Conservation (phyloP, 768 basidiomycete genomes). For the Naematelia encephala region DNA sequence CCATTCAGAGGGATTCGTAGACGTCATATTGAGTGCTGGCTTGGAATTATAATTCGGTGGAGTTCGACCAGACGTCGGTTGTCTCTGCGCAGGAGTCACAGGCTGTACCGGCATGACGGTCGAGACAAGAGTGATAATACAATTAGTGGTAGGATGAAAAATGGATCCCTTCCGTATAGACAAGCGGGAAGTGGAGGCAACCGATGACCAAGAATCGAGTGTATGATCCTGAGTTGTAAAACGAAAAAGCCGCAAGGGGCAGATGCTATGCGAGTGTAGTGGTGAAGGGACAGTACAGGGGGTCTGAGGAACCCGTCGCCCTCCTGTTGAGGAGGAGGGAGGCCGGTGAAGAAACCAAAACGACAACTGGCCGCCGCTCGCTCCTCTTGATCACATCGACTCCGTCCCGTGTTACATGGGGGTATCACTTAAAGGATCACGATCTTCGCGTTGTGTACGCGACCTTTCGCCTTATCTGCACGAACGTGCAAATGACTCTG, state of each 20-base stretch:
- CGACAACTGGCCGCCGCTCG: neutral
- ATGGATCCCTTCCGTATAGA: neutral
- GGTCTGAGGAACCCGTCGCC: neutral
- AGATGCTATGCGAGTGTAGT: no score
- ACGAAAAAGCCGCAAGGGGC: neutral
- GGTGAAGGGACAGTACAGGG: no score
- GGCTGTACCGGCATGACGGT: neutral
- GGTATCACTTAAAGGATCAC: neutral
- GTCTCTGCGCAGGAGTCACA: neutral
- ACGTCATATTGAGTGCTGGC: conserved; percentile 1
- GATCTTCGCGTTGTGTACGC: neutral
- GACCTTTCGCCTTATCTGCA: neutral
- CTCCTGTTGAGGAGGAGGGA: neutral
- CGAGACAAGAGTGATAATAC: neutral
- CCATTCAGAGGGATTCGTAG: conserved; percentile 38
- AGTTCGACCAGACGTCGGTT: neutral
- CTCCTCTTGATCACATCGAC: no score
- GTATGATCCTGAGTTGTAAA: neutral
- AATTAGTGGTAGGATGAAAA: neutral
- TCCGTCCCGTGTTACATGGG: neutral
- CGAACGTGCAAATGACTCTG: neutral
- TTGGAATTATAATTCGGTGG: conserved; percentile 12
- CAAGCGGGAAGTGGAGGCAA: neutral
- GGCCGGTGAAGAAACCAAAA: neutral
- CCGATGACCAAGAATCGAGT: neutral